These are phyloP conservation scores for Pilaira anomala DNA, from an alignment of 192 early-diverging fungal genomes.

Conservation along the genomic window DNA sequence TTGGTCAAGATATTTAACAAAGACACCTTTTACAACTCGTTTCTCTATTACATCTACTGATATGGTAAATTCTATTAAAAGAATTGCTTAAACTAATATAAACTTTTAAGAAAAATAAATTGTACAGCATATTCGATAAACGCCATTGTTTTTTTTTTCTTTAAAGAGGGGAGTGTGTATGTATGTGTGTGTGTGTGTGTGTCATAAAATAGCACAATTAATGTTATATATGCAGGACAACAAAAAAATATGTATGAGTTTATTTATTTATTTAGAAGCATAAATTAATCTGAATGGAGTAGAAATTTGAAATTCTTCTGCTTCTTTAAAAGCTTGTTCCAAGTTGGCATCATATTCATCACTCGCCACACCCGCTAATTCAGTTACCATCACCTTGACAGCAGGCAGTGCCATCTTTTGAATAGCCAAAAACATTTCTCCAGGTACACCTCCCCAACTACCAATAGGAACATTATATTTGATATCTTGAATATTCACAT, in stretches of 20 bases:
- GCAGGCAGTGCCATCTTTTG: slow-evolving; percentile 32
- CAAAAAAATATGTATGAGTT: too few species aligned
- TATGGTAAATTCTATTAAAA: slow-evolving; percentile 13
- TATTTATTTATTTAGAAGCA: slow-evolving; percentile 10
- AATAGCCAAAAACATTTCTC: slow-evolving; percentile 25
- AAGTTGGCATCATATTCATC: slow-evolving; percentile 11
- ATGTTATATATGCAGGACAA: too few species aligned
- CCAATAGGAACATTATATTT: slow-evolving; percentile 28
- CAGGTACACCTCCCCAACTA: slow-evolving; percentile 26
- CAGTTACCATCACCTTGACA: slow-evolving; percentile 25
- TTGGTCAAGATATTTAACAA: slow-evolving; percentile 15
- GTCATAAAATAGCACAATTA: too few species aligned
- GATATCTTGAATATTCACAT: slow-evolving; percentile 16
- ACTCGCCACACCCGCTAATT: slow-evolving; percentile 3
- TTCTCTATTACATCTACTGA: neutral
- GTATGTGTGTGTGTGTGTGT: too few species aligned
- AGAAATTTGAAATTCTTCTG: neutral
- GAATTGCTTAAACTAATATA: slow-evolving; percentile 2
- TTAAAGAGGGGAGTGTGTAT: too few species aligned
- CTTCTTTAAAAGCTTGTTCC: slow-evolving; percentile 15
- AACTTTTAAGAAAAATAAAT: too few species aligned
- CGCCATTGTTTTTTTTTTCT: too few species aligned
- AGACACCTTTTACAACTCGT: neutral
- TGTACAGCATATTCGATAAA: too few species aligned
- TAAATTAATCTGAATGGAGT: slow-evolving; percentile 27